These are phyloP conservation scores for Suillus tomentosus DNA, from an alignment of 768 basidiomycete species.

Conservation along the genomic window DNA sequence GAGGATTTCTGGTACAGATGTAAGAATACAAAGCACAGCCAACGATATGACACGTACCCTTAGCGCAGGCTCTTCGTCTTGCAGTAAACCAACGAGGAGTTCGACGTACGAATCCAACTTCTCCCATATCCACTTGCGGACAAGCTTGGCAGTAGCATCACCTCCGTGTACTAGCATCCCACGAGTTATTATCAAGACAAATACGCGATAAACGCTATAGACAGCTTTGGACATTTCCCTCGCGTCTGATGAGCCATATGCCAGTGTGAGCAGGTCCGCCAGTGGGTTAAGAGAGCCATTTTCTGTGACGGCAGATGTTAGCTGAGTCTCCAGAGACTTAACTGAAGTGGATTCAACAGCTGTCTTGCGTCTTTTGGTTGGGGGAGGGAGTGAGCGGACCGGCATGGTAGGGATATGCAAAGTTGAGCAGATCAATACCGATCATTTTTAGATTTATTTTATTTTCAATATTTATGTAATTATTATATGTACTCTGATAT, in stretches of 20 bases:
- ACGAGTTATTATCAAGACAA: slow-evolving; percentile 60
- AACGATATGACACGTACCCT: slow-evolving; percentile 51
- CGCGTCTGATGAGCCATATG: slow-evolving; percentile 48
- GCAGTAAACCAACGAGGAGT: slow-evolving; percentile 66
- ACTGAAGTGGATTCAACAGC: slow-evolving; percentile 30
- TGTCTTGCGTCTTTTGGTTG: slow-evolving; percentile 53
- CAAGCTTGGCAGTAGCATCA: slow-evolving; percentile 56
- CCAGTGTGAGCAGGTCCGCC: slow-evolving; percentile 69
- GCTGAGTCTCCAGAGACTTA: slow-evolving; percentile 53
- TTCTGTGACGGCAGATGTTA: slow-evolving; percentile 53
- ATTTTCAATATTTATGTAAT: neutral
- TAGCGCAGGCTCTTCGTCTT: slow-evolving; percentile 75
- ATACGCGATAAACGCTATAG: slow-evolving; percentile 81
- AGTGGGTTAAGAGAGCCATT: slow-evolving; percentile 75
- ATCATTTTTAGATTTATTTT: neutral
- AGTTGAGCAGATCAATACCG: neutral
- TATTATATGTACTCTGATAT: neutral
- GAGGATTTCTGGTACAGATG: slow-evolving; percentile 55
- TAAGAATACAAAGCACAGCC: slow-evolving; percentile 9
- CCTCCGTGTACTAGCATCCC: slow-evolving; percentile 55
- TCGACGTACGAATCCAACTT: slow-evolving; percentile 69
- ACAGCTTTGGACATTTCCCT: slow-evolving; percentile 70
- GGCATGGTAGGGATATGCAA: slow-evolving; percentile 25
- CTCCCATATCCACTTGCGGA: slow-evolving; percentile 81
- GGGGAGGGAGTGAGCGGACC: slow-evolving; percentile 51